Evolutionary conservation across 495 filamentous ascomycete species (phyloP).

Genomic region (Pseudevernia furfuracea): DNA sequence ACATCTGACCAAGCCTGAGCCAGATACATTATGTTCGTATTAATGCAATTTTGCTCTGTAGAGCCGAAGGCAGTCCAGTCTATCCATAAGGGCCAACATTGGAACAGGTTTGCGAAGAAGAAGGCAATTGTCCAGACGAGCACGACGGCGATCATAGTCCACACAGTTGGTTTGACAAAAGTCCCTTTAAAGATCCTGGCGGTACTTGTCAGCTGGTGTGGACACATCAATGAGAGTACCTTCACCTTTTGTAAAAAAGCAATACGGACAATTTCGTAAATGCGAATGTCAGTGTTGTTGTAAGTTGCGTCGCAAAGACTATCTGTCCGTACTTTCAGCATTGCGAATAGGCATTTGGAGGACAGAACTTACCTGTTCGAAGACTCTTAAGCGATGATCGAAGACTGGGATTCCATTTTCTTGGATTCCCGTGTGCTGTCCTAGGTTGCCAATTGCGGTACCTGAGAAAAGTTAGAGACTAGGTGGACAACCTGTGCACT

Average conservation of each 20-base stretch:
- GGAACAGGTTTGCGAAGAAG: constrained; percentile 5
- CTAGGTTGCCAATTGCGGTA: constrained; percentile 2
- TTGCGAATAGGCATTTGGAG: not conserved
- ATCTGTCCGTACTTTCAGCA: not conserved
- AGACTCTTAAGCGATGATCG: not conserved
- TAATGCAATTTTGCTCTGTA: not conserved
- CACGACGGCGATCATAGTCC: constrained; percentile 3
- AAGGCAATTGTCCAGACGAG: not conserved
- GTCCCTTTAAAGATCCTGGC: not conserved
- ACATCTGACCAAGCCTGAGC: constrained; percentile 14
- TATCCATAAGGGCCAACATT: constrained; percentile 5
- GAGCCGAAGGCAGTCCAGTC: not conserved
- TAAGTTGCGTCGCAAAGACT: not conserved
- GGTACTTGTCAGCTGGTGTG: not conserved
- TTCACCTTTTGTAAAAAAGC: constrained; percentile 8
- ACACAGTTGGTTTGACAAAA: not conserved
- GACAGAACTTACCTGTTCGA: not conserved
- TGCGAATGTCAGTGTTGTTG: not conserved
- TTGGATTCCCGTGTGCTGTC: not conserved
- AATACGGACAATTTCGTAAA: constrained; percentile 11
- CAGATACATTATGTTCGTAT: not conserved
- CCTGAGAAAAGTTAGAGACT: not conserved
- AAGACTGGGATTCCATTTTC: not conserved
- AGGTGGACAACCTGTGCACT: not conserved
- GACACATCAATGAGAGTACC: not conserved